Base-by-base conservation (phyloP, 2,329 filamentous ascomycete genomes). In the Ophiocordyceps unilateralis region DNA sequence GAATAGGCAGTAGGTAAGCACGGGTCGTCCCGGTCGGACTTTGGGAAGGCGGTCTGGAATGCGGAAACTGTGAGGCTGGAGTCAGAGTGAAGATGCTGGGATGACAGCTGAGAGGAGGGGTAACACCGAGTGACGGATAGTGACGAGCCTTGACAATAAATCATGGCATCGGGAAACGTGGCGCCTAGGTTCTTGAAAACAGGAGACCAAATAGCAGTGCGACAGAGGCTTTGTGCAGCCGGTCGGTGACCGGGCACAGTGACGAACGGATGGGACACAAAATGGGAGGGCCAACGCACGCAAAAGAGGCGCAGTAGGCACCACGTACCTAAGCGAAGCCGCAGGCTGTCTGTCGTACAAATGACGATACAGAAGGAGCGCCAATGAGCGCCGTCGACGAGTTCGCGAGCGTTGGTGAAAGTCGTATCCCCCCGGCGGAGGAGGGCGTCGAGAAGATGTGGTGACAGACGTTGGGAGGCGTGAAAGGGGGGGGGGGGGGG, bases 271-370 rank as follows among this genome's bases (percentile, higher is more conserved):
- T 5, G 24, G 40, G 28, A 44, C n/a, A 32, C 32, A 17, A 36
- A 36, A 36, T 12, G 17, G 28, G 26, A 21, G 40, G 34, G 40
- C 20, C 30, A 32, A 26, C 30, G 21, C 26, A 40, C 42, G 17
- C 22, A 40, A 26, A 39, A 24, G 39, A 26, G 39, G 39, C 39
- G 23, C 21, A 39, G 22, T 39, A 40, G 39, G 22, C 39, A 22
- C 15, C 20, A 44, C 43, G 26, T 36, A 34, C 28, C 40, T 40
- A 39, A 23, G 43, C 43, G 40, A 41, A 40, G 36, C 17, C 36
- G 40, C 43, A 19, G 8, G 30, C 34, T 20, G 32, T 26, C 34
- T 20, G 32, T 26, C 2, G 30, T 24, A 30, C 41, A 40, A 23
- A 36, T 41, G 40, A 34, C 19, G n/a, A n/a, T 19, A 36, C 17